Evolutionary conservation across 192 early-diverging fungal species (phyloP), one percentile per base, ranked within the genome.

Genomic region (Funneliformis geosporum): DNA sequence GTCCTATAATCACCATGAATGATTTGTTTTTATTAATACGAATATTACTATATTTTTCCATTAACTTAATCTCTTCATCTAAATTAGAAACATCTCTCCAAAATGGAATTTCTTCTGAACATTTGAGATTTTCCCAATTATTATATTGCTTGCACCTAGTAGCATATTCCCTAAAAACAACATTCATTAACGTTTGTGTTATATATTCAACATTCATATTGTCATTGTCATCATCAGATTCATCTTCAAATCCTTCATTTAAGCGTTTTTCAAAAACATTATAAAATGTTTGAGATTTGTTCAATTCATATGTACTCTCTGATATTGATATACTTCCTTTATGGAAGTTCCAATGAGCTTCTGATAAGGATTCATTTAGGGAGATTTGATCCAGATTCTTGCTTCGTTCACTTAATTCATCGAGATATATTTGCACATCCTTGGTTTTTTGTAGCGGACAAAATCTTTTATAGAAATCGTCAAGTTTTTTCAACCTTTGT

Each of bases 81-180:
- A 67, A n/a, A 28, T 78, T 25, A 8, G 23, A 43, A 21, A 21
- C 25, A 50, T 78, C 47, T 38, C 50, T 27, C 76, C 76, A 78
- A 5, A 78, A 3, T 9, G 33, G 1, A 3, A 8, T 47, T 42
- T 44, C 76, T 11, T 65, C 23, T 10, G 25, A 68, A 60, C 18
- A 67, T 47, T 65, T 68, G 4, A 78, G 18, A 8, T 42, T 43
- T 44, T 60, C 60, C 75, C 75, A 76, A n/a, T 65, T 10, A 65
- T 76, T 65, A 76, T 62, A 76, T 10, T 50, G 38, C 11, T 33
- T 16, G 21, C 75, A 44, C 25, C n/a, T 2, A 43, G 18, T 2
- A 46, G 4, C 5, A 27, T 64, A 76, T 27, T 38, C 14, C 0
- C 0, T 5, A 27, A 76, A 64, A 21, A n/a, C 75, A 7, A 10